Evolutionary conservation across 495 filamentous ascomycete species (phyloP), one percentile per base, ranked within the genome.

Genomic region (Schizothecium vesticola): DNA sequence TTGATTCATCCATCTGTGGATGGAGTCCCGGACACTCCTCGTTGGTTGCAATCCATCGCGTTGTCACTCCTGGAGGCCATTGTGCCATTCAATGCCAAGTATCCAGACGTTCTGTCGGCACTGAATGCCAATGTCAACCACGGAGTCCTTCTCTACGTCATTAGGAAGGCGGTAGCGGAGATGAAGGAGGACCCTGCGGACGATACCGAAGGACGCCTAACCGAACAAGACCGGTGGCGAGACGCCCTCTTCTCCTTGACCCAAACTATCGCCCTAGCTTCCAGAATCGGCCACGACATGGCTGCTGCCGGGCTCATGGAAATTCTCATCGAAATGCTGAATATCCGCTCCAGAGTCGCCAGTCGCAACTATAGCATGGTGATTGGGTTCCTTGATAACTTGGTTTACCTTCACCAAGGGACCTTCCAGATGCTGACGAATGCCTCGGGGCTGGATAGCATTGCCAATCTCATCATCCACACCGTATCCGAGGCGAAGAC

Each of bases 41-140:
- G 89, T 65, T 84, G 86, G 77, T 78, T 94, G 16, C 95, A 97
- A 74, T 90, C 92, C n/a, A 85, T 94, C 67, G 93, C 93, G 6
- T 81, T 98, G 29, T 83, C 87, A 55, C 86, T 92, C 0, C 79
- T 99, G 55, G 93, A 97, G 77, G 90, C 91, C 10, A 83, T 98
- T 56, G 85, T 90, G 12, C 89, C 90, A 72, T 90, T 94, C 67
- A 91, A 92, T 69, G 74, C 81, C 66, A 95, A 91, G 73, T 84
- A 90, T 23, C 75, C 85, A 21, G 96, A 99, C 70, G 89, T 98
- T 19, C 88, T 91, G 68, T 86, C 91, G 62, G 94, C 94, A 29
- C 81, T 99, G 24, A 94, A 90, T 74, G 90, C 93, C 66, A 95
- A 95, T 77, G 93, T 97, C 64, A 98, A 94, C 74, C 96, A 99